Evolutionary conservation across 2,329 filamentous ascomycete species (phyloP), one percentile per base, ranked within the genome.

Genomic region (Fonsecaea pedrosoi): DNA sequence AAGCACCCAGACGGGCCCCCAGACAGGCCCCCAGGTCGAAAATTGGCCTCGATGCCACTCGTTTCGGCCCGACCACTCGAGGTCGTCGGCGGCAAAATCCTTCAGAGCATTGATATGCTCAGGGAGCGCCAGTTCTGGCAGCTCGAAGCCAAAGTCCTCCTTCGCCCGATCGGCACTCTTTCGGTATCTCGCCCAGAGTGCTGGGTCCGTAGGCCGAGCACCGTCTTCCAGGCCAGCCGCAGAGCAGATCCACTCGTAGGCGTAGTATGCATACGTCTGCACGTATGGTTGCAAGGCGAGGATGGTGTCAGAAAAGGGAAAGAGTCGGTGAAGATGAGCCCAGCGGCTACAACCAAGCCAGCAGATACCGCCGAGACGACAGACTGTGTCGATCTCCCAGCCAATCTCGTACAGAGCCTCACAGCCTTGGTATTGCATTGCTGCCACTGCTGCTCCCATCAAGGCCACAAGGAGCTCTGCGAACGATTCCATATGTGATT

Each of bases 401-500:
- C 42, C 53, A 10, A 18, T 8, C 9, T 58, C 12, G 10, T 34
- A 18, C n/a, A 32, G 18, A 35, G 55, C 38, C 15, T 56, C 48
- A 21, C 50, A 50, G 34, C 13, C 10, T n/a, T 50, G 45, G 10
- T 37, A 7, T 42, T 38, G 60, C 48, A 69, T 63, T 32, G 63
- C 56, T 50, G 54, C 58, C 13, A 63, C 63, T 10, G 63, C 64
- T 18, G 64, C 64, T 35, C 38, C 30, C 56, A 66, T 60, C 53
- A 60, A 37, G 9, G 25, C 54, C 2, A 60, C 57, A 15, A 62
- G 48, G 30, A 62, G 9, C 15, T 64, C 60, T 37, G 60, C 63
- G 60, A 70, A 66, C 30, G 55, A 37, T 35, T 68, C 66, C 68
- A 70, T 70, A 3, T n/a, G 56, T 5, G 13, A 7, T 35, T 66